These are phyloP conservation scores for Kalmusia sp. DNA, from an alignment of 2,329 filamentous ascomycete genomes.

Conservation along the genomic window DNA sequence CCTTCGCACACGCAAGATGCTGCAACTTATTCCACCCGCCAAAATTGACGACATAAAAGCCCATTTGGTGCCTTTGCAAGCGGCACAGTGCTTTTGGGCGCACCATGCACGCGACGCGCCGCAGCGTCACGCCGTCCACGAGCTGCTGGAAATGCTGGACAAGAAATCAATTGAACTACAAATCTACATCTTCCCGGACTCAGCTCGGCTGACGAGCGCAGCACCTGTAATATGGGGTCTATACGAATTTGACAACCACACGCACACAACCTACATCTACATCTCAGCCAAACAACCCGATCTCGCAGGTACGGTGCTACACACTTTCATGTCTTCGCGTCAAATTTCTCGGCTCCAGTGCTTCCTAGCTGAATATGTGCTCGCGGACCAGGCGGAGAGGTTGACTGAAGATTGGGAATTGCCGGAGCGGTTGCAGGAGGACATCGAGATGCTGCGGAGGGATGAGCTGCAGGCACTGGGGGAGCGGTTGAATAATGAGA, in stretches of 20 bases:
- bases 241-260: background rate
- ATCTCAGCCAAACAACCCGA: background rate
- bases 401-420: conserved; percentile 4
- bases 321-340: background rate
- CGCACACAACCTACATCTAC: background rate
- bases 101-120: background rate
- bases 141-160: background rate
- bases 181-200: background rate
- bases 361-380: conserved; percentile 6
- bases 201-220: background rate
- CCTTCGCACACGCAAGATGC: background rate
- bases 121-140: background rate
- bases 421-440: background rate
- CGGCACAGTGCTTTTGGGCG: background rate
- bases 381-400: background rate
- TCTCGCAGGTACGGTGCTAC: background rate
- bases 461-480: background rate
- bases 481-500: conserved; percentile 49
- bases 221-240: background rate
- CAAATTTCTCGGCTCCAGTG: background rate
- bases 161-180: background rate
- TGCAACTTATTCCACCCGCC: background rate
- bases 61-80: background rate
- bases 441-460: background rate
- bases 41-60: background rate